Base-by-base conservation (phyloP, 768 basidiomycete genomes). In the Suillus cothurnatus region DNA sequence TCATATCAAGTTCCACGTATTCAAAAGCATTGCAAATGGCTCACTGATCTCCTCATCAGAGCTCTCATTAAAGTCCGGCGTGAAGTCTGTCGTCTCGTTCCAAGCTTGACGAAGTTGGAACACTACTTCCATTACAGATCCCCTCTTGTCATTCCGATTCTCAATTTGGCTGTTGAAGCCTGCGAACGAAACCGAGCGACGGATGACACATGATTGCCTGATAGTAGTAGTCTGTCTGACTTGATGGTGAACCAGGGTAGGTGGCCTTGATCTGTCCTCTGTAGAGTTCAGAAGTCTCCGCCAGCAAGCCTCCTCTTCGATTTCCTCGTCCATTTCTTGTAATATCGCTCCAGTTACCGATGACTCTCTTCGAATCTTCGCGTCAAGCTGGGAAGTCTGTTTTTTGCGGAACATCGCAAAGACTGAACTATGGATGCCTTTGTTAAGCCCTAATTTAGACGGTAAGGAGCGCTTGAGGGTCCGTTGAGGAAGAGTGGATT, bases 161-260 rank as follows among this genome's bases (percentile, higher is more conserved):
- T 34, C 39, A 21, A 55, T 32, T 6, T 41, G 39, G 1, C 26
- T 21, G 12, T 67, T 53, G 67, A 67, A 66, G 6, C 68, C 72
- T 19, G 69, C 68, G 15, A 67, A 71, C 38, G 75, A 75, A 49
- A n/a, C 69, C 5, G 74, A 75, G 38, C 75, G 73, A 53, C 73
- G 75, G 15, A 75, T 65, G 8, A 61, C 38, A 26, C 50, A 65
- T 4, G 69, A 61, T 15, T 21, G 45, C 53, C 38, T 43, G 6
- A 0, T 41, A n/a, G 36, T 2, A 19, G 36, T 26, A 11, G 23
- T 38, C 23, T 36, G 17, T 26, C 36, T 38, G 56, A 15, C 36
- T 58, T 38, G 36, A 19, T 26, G 36, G 9, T 9, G 17, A 52
- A 9, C 28, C 15, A 28, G 19, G 28, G 28, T 4, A 52, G 50